Base-by-base conservation (phyloP, 2,329 filamentous ascomycete genomes). In the Neonectria magnoliae region DNA sequence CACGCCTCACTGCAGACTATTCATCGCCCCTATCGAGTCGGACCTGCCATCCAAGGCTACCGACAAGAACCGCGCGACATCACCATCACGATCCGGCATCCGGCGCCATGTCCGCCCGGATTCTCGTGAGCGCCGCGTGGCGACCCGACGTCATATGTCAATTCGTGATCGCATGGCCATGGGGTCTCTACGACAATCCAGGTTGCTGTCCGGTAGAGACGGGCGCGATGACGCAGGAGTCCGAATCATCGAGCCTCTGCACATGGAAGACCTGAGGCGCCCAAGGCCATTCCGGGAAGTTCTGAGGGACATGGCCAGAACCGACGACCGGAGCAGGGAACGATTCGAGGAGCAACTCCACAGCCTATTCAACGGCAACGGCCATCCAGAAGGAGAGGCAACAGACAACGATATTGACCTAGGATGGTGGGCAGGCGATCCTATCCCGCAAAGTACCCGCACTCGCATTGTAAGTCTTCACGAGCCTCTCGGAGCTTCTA, bases 11-110 rank as follows among this genome's bases (percentile, higher is more conserved):
- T 60, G 27, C 66, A 85, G 83, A 67, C 75, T 85, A 33, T 85
- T 83, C 67, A 72, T 83, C 57, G 81, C 82, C 41, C 82, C 81
- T 36, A 78, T 82, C 67, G 80, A 83, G 68, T 82, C 82, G 52
- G 81, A 83, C 65, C 59, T 82, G 48, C 70, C 76, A 14, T 69
- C 75, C 51, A 82, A 81, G 67, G 57, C 77, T 36, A 66, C 76
- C 27, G 69, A 71, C 41, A 82, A 78, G 62, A 64, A 44, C 55
- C 55, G 68, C 45, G 60, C 69, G 18, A 67, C 74, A 6, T 78
- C 78, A 25, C 74, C 76, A 42, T 69, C 76, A 48, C 81, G 81
- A 53, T 79, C 81, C 11, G 72, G 77, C n/a, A 83, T 83, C 42
- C 78, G 81, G 53, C 81, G 80, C 60, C 56, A 69, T 22, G 73